Evolutionary conservation across 495 filamentous ascomycete genomes (phyloP).

Genomic region (Hypoxylon lienhwacheense): DNA sequence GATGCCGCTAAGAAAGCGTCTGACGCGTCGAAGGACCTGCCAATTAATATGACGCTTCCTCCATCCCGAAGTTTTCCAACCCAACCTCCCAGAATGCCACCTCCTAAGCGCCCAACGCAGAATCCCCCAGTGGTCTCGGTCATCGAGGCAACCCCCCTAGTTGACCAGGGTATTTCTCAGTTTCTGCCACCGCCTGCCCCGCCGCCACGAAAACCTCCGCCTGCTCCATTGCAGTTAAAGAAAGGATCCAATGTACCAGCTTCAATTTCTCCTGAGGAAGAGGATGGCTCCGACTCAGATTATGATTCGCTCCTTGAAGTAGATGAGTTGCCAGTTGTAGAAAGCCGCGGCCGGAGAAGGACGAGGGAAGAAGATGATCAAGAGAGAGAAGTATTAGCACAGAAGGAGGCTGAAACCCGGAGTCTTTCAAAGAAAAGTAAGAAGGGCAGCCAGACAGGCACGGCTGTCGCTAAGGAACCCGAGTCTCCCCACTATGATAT

Average conservation of each 20-base stretch:
- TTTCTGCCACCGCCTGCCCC: slow-evolving; percentile 54
- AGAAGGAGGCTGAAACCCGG: slow-evolving; percentile 63
- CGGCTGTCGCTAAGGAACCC: slow-evolving; percentile 39
- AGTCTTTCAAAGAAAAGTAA: slow-evolving; percentile 67
- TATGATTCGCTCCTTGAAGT: slow-evolving; percentile 76
- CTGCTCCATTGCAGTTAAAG: slow-evolving; percentile 77
- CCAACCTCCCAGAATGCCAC: slow-evolving; percentile 49
- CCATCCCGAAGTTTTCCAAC: slow-evolving; percentile 53
- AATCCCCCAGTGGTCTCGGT: slow-evolving; percentile 48
- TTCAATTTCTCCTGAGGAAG: slow-evolving; percentile 55
- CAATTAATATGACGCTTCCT: slow-evolving; percentile 48
- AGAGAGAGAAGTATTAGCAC: slow-evolving; percentile 67
- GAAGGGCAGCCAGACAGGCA: slow-evolving; percentile 53
- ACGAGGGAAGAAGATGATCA: slow-evolving; percentile 88
- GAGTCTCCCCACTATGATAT: slow-evolving; percentile 19
- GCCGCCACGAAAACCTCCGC: slow-evolving; percentile 76
- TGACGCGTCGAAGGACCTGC: slow-evolving; percentile 45
- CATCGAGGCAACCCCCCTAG: slow-evolving; percentile 52
- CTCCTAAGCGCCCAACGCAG: slow-evolving; percentile 46
- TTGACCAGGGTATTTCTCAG: slow-evolving; percentile 48
- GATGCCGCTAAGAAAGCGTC: slow-evolving; percentile 47
- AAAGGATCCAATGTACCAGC: slow-evolving; percentile 48
- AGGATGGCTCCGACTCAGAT: slow-evolving; percentile 71
- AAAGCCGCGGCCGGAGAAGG: slow-evolving; percentile 75
- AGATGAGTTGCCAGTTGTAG: slow-evolving; percentile 57